Evolutionary conservation across 108 stramenopile species (phyloP).

Genomic region (Licmophora abbreviata): DNA sequence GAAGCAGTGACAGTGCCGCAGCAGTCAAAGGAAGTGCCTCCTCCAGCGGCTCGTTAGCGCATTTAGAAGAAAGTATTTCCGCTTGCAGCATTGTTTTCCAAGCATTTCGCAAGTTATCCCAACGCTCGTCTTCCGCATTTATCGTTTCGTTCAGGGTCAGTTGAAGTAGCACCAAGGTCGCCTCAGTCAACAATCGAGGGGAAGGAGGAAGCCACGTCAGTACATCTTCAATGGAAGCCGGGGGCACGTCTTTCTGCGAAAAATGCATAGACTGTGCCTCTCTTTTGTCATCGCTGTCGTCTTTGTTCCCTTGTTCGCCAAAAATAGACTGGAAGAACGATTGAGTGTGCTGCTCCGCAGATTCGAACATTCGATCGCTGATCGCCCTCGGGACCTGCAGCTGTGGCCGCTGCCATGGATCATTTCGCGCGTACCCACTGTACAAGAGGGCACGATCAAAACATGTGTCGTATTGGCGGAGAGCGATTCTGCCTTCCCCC

Average conservation of each 20-base stretch:
- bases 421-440: constrained; percentile 45
- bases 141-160: constrained; percentile 67
- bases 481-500: constrained; percentile 41
- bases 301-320: background rate
- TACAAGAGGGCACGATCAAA: constrained; percentile 56
- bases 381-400: constrained; percentile 30
- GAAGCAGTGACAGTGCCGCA: constrained; percentile 9
- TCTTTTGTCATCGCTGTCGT: constrained; percentile 4
- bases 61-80: constrained; percentile 41
- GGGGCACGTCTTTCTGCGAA: constrained; percentile 8
- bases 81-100: constrained; percentile 45
- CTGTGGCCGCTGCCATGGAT: constrained; percentile 12
- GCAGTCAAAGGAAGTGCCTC: constrained; percentile 6
- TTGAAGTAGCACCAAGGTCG: constrained; percentile 64
- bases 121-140: constrained; percentile 42
- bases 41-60: constrained; percentile 5
- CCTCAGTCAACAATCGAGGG: constrained; percentile 52
- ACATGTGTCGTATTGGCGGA: constrained; percentile 62
- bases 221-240: constrained; percentile 54
- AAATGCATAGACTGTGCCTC: constrained; percentile 22
- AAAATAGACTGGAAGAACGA: constrained; percentile 8
- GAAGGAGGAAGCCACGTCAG: constrained; percentile 81
- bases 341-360: constrained; percentile 1
- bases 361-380: background rate
- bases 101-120: constrained; percentile 56